phyloP scores from a whole-genome alignment of 805 yeast species.

The Wickerhamomyces hampshirensis region DNA sequence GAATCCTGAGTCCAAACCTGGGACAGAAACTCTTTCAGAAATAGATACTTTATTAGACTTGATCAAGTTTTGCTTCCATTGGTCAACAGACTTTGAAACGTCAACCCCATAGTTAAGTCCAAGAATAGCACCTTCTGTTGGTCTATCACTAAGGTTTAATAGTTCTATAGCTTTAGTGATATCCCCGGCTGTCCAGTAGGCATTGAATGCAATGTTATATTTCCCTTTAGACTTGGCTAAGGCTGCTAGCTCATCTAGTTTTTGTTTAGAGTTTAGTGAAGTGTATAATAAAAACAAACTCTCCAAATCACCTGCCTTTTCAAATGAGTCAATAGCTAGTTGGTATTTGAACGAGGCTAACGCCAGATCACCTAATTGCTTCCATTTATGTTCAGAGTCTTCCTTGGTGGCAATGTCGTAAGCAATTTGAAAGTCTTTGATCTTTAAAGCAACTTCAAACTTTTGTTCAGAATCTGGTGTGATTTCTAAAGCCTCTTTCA shows the following conservation, averaged over 20 bases:
- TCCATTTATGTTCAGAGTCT: constrained; percentile 73
- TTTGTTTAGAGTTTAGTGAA: constrained; percentile 65
- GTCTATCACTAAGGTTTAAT: constrained; percentile 61
- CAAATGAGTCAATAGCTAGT: constrained; percentile 75
- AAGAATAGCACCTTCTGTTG: constrained; percentile 81
- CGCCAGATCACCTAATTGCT: constrained; percentile 83
- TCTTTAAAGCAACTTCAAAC: constrained; percentile 81
- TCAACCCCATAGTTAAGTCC: constrained; percentile 60
- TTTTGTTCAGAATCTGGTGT: constrained; percentile 87
- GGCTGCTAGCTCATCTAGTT: constrained; percentile 58
- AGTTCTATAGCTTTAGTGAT: constrained; percentile 57
- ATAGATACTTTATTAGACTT: constrained; percentile 48
- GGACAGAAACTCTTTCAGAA: constrained; percentile 56
- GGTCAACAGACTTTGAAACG: constrained; percentile 41
- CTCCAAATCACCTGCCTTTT: constrained; percentile 74
- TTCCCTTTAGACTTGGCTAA: constrained; percentile 70
- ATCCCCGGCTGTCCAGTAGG: constrained; percentile 84
- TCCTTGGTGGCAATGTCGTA: constrained; percentile 55
- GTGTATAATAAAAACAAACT: constrained; percentile 79
- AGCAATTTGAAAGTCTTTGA: constrained; percentile 71
- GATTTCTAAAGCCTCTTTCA: constrained; percentile 75
- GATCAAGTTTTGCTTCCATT: constrained; percentile 64
- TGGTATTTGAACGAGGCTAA: constrained; percentile 72
- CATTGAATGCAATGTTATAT: constrained; percentile 86
- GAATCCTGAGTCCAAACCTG: constrained; percentile 27